A percentile compares a stretch with the other conserved stretches of the same genome.
These are phyloP conservation scores for Aleurites moluccanus DNA, from an alignment of 441 rosid genomes.

Conservation along the genomic window DNA sequence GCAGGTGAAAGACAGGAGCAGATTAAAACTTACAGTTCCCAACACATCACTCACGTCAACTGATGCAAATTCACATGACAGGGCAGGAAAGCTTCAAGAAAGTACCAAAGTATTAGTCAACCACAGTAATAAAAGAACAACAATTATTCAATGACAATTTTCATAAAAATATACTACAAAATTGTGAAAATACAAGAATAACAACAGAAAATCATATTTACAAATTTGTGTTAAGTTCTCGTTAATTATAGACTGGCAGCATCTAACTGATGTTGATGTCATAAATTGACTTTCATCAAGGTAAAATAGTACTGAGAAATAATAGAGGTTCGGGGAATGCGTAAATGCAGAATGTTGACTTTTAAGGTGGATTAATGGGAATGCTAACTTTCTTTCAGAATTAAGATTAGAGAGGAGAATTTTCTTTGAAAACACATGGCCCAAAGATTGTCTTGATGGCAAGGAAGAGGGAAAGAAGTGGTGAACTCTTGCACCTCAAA, in stretches of 20 bases:
- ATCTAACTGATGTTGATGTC: neutral
- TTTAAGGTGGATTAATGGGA: neutral
- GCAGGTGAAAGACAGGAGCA: slow-evolving; percentile 12
- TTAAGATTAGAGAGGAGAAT: neutral
- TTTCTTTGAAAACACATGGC: neutral
- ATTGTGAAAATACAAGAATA: neutral
- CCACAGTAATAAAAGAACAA: neutral
- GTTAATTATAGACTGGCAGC: neutral
- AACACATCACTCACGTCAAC: slow-evolving; percentile 92
- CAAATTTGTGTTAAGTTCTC: neutral
- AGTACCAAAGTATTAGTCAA: slow-evolving; percentile 24
- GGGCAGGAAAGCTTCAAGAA: slow-evolving; percentile 84
- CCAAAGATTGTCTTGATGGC: neutral
- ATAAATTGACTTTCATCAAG: neutral
- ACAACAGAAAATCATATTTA: neutral
- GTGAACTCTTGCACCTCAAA: neutral
- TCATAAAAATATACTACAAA: neutral
- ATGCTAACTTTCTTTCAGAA: neutral
- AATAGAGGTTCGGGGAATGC: neutral
- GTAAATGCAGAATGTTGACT: neutral
- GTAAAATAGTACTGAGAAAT: neutral
- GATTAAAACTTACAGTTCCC: slow-evolving; percentile 87
- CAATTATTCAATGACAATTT: neutral
- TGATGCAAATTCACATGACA: slow-evolving; percentile 98
- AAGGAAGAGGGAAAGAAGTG: neutral